Conservation (phyloP, 2,329 filamentous ascomycete species). For the Immersiporthe knoxdaviesiana region DNA sequence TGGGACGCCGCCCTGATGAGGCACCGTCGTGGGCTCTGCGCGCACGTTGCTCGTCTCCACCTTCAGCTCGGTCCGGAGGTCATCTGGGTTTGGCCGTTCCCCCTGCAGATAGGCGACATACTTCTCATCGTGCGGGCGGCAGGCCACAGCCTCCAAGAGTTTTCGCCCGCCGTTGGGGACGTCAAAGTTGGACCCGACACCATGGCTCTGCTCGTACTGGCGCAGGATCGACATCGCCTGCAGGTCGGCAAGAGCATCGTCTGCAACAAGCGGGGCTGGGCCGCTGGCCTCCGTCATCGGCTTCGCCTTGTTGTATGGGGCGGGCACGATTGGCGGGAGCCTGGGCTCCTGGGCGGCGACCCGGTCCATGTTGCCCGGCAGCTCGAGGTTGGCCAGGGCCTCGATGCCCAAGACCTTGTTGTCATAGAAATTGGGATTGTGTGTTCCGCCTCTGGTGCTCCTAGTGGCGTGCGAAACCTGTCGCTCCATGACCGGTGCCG, state of each 20-base stretch:
- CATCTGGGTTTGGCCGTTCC: slow-evolving; percentile 52
- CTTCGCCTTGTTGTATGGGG: slow-evolving; percentile 63
- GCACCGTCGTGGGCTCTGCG: slow-evolving; percentile 41
- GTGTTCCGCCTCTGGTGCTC: slow-evolving; percentile 59
- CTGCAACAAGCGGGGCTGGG: slow-evolving; percentile 52
- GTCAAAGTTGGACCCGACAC: slow-evolving; percentile 60
- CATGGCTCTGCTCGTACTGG: slow-evolving; percentile 58
- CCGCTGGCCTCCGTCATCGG: slow-evolving; percentile 60
- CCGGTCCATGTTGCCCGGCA: slow-evolving; percentile 61
- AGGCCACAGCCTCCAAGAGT: slow-evolving; percentile 58
- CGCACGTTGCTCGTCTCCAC: slow-evolving; percentile 50
- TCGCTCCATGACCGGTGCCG: slow-evolving; percentile 64
- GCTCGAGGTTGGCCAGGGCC: slow-evolving; percentile 61
- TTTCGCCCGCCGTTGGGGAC: slow-evolving; percentile 56
- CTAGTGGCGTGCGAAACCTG: slow-evolving; percentile 67
- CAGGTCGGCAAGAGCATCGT: slow-evolving; percentile 59
- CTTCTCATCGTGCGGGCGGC: slow-evolving; percentile 50
- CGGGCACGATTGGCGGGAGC: slow-evolving; percentile 60
- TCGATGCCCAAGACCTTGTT: slow-evolving; percentile 64
- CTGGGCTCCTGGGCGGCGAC: slow-evolving; percentile 60
- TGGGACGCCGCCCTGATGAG: slow-evolving; percentile 45
- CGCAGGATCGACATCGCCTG: slow-evolving; percentile 62
- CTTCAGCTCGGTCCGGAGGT: slow-evolving; percentile 54
- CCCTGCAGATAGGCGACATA: slow-evolving; percentile 53
- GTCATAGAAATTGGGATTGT: slow-evolving; percentile 59